These are phyloP conservation scores for Podaxis sp. DNA, from an alignment of 768 basidiomycete genomes.

Conservation along the genomic window DNA sequence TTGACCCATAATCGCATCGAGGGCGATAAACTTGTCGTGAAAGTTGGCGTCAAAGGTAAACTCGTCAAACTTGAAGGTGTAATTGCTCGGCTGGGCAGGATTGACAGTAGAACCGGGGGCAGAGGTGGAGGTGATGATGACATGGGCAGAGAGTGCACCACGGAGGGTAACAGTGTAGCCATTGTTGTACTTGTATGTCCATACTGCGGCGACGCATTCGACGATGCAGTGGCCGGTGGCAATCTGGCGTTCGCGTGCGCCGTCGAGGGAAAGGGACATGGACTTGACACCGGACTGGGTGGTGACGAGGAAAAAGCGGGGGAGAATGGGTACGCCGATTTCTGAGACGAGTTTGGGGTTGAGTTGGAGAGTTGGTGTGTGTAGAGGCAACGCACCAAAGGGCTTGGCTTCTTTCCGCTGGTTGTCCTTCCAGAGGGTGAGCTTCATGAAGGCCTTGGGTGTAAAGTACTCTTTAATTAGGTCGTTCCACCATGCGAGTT, in stretches of 20 bases:
- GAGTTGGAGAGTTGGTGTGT: neutral
- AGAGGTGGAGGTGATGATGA: slow-evolving; percentile 39
- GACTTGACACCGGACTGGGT: slow-evolving; percentile 83
- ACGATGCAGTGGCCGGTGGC: slow-evolving; percentile 52
- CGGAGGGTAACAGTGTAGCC: slow-evolving; percentile 78
- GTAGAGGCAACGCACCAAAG: slow-evolving; percentile 58
- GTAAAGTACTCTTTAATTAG: slow-evolving; percentile 72
- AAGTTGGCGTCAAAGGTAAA: slow-evolving; percentile 71
- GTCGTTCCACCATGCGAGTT: slow-evolving; percentile 65
- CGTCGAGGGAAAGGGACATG: slow-evolving; percentile 78
- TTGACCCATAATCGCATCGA: slow-evolving; percentile 58
- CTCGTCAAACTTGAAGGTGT: slow-evolving; percentile 64
- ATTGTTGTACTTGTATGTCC: slow-evolving; percentile 81
- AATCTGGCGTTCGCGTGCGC: slow-evolving; percentile 64
- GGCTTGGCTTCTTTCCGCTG: slow-evolving; percentile 77
- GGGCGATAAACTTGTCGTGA: slow-evolving; percentile 74
- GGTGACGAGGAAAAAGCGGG: slow-evolving; percentile 83
- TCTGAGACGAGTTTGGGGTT: slow-evolving; percentile 41
- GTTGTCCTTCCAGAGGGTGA: slow-evolving; percentile 89
- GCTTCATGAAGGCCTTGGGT: slow-evolving; percentile 68
- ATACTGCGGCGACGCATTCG: slow-evolving; percentile 71
- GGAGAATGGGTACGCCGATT: slow-evolving; percentile 76
- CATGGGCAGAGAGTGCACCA: slow-evolving; percentile 71
- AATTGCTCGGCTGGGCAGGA: slow-evolving; percentile 24
- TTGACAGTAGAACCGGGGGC: slow-evolving; percentile 23